Base-by-base conservation (phyloP, 176 grass and related monocot genomes). In the Bolboschoenus planiculmis region DNA sequence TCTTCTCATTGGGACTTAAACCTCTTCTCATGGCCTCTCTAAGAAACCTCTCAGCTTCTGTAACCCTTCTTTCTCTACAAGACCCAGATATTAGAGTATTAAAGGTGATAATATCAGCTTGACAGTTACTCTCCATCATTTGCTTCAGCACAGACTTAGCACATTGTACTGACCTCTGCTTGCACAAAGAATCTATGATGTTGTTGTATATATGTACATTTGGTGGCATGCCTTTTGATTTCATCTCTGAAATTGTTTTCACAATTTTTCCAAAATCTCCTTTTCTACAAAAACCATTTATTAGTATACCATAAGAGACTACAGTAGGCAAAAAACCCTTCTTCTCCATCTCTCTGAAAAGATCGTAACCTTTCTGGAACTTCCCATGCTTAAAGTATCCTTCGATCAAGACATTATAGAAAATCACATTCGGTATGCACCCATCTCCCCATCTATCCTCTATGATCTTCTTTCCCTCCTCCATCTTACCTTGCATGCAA, bases 131-230 rank as follows among this genome's bases (percentile, higher is more conserved):
- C 30, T 46, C 80, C 66, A 94, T 86, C 92, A 94, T 97, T 81
- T 89, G 85, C 71, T 91, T 88, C 68, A 97, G 59, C 24, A 90
- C 79, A 48, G 20, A n/a, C 87, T 91, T 85, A 46, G 90, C 95
- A 81, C 84, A 83, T 0, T 42, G 39, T 57, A 89, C 50, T 37
- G 88, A 92, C 44, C 24, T 74, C 26, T 81, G 88, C 63, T 87
- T 89, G 71, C 87, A 92, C 67, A 84, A 35, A 80, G 79, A 74
- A 61, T 92, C 72, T 1, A 91, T 89, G 0, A 97, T 15, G 40
- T 74, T 89, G 83, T 97, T 97, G 54, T 88, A 97, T 75, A 94
- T 92, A 71, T 90, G 80, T 10, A 92, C 83, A 53, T 86, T 97
- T 26, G 85, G 90, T 51, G 18, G 34, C 83, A 94, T 60, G 27